phyloP scores from a whole-genome alignment of 2,329 filamentous ascomycete genomes.

The Fusarium lyarnte region DNA sequence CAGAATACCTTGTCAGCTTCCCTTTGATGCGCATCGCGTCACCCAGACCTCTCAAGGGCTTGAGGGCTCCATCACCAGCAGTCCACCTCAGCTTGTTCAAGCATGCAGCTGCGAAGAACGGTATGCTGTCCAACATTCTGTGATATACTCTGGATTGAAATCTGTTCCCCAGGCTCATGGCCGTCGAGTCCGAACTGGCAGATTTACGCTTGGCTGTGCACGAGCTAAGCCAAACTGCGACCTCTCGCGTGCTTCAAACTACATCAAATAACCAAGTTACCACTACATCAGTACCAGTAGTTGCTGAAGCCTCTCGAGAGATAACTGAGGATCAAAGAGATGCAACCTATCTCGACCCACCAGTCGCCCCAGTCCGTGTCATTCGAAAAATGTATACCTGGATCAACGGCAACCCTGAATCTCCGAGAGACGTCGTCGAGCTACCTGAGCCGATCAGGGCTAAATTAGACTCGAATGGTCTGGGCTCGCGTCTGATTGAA shows the following conservation, averaged over 20 bases:
- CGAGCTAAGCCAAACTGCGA: neutral
- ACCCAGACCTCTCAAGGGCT: no score
- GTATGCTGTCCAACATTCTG: neutral
- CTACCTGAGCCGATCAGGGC: neutral
- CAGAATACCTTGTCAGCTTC: neutral
- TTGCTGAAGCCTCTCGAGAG: rapidly evolving
- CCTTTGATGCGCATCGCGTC: neutral
- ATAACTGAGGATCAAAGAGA: neutral
- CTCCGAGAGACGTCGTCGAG: neutral
- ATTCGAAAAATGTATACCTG: neutral
- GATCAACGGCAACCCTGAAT: neutral
- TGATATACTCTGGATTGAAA: rapidly evolving
- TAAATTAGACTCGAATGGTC: neutral
- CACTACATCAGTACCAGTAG: rapidly evolving
- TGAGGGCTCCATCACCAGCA: rapidly evolving
- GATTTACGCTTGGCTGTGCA: neutral
- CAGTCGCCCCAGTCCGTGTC: neutral
- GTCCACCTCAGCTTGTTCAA: rapidly evolving
- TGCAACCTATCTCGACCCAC: rapidly evolving
- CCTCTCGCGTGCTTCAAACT: neutral
- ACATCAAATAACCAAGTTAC: no score
- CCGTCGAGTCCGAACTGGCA: neutral
- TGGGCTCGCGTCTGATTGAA: neutral
- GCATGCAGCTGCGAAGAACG: neutral
- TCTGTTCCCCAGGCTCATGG: rapidly evolving